Evolutionary conservation across 2,329 filamentous ascomycete genomes (phyloP).

Genomic region (Penicillium griseofulvum): DNA sequence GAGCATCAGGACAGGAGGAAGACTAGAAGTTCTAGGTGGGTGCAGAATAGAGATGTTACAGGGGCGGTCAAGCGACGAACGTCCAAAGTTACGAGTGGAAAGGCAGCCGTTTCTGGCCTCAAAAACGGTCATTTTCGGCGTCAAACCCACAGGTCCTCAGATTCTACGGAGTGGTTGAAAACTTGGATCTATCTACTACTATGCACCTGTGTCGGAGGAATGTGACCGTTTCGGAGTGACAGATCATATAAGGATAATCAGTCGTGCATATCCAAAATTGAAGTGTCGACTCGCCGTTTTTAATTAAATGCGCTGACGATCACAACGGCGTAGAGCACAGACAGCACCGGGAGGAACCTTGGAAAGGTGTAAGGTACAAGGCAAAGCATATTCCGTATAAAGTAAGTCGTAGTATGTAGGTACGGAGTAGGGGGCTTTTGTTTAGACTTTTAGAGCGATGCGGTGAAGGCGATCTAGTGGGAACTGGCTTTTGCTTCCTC

Average conservation of each 20-base stretch:
- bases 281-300: neutral
- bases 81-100: no score
- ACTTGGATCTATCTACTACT: neutral
- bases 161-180: no score
- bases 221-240: neutral
- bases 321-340: constrained; percentile 4
- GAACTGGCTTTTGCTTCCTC: neutral
- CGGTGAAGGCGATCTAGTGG: neutral
- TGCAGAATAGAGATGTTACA: no score
- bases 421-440: neutral
- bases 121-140: no score
- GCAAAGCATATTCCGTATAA: neutral
- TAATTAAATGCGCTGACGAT: neutral
- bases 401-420: neutral
- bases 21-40: no score
- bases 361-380: neutral
- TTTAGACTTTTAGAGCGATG: neutral
- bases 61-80: no score
- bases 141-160: no score
- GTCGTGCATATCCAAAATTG: neutral
- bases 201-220: neutral
- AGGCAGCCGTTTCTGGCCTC: no score
- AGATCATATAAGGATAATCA: neutral
- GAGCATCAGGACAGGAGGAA: no score
- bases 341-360: neutral